These are phyloP conservation scores for Pseudoturritis turrita DNA, from an alignment of 345 rosid genomes.

Conservation along the genomic window DNA sequence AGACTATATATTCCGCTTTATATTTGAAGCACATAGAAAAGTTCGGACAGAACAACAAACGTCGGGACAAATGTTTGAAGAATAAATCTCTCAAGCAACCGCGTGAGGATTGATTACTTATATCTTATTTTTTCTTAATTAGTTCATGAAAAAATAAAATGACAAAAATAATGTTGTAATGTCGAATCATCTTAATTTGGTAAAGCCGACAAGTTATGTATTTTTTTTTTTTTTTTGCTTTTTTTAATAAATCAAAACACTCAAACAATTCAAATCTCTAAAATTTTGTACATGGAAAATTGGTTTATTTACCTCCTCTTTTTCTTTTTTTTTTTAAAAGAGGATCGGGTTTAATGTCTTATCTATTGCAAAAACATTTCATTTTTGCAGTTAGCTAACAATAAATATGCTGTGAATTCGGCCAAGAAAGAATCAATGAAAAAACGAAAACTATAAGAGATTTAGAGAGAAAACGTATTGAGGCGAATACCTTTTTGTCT, in stretches of 20 bases:
- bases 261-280: neutral
- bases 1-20: neutral
- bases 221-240: too few relatives aligned
- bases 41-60: constrained; percentile 16
- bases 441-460: too few relatives aligned
- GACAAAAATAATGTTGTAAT: neutral
- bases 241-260: too few relatives aligned
- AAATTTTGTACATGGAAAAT: neutral
- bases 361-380: neutral
- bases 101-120: constrained; percentile 13
- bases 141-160: neutral
- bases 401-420: too few relatives aligned
- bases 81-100: constrained; percentile 25
- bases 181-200: neutral
- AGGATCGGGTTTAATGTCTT: neutral
- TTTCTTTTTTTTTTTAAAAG: neutral
- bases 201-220: neutral
- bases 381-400: neutral
- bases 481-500: too few relatives aligned
- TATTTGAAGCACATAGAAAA: constrained; percentile 6
- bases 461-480: too few relatives aligned
- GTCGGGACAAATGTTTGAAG: constrained; percentile 18
- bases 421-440: too few relatives aligned
- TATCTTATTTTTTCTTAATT: neutral
- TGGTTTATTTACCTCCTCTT: neutral